Base-by-base conservation (phyloP, 306 rosid species). In the Lathyrus sativus region DNA sequence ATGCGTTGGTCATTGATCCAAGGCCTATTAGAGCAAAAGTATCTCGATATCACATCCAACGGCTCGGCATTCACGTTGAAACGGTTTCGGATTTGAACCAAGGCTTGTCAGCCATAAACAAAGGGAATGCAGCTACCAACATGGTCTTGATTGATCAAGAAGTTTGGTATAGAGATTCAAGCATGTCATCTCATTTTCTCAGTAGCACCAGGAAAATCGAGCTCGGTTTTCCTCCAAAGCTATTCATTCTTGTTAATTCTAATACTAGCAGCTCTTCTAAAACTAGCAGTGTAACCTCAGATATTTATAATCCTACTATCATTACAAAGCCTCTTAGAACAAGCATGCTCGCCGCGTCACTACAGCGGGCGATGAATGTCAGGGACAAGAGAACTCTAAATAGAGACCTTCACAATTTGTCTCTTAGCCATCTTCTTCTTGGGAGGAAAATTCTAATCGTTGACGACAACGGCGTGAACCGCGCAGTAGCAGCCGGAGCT, bases 401-500 rank as follows among this genome's bases (percentile, higher is more conserved):
- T 4, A 83, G 96, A 59, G 96, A 90, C 79, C 86, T 78, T 29
- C 91, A 90, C 10, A 78, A 83, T 70, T 71, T 85, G 75, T 84
- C 97, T 57, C 88, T 90, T 18, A 72, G 84, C 67, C 85, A 71
- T 69, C 93, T 90, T 73, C 96, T 93, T 68, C 76, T 42, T 2
- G 96, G 99, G 51, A 84, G 97, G 44, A 90, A 82, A 65, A 93
- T 93, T 74, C 89, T 93, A 8, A 78, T 93, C 35, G 88, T 93
- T 24, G 99, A 93, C 66, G 99, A 93, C 76, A 93, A 93, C 74
- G 53, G 74, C 35, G 99, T 93, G 76, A 93, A 93, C 76, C 96
- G 88, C 49, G 79, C 53, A 22, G 99, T 93, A n/a, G 99, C 99
- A 8, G 97, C 95, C 5, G 97, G 95, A 62, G 95, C 99, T 73